A percentile compares a stretch with the other conserved stretches of the same genome.
These are phyloP conservation scores for Medicago ruthenica DNA, from an alignment of 306 rosid species.

Conservation along the genomic window DNA sequence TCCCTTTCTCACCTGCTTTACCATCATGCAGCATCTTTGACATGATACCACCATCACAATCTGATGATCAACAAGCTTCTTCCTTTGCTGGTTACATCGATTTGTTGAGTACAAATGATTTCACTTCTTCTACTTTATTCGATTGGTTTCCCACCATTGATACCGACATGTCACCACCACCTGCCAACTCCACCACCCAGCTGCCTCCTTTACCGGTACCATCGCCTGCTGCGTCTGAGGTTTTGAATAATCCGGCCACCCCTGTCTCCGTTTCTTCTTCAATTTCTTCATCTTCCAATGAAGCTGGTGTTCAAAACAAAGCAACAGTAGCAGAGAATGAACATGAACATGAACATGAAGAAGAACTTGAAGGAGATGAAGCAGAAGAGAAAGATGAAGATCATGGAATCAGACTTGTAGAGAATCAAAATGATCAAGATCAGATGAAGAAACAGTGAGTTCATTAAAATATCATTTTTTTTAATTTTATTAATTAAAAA, in stretches of 20 bases:
- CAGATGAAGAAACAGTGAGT: conserved; percentile 70
- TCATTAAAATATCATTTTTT: neutral
- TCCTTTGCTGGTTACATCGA: conserved; percentile 61
- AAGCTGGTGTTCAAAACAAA: conserved; percentile 34
- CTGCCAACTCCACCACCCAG: neutral
- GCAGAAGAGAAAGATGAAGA: neutral
- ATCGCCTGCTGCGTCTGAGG: conserved; percentile 68
- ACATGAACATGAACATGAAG: neutral
- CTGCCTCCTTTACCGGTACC: conserved; percentile 18
- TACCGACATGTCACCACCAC: neutral
- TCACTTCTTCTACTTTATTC: conserved; percentile 45
- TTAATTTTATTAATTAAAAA: neutral
- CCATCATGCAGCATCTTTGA: conserved; percentile 57
- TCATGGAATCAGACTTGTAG: conserved; percentile 16
- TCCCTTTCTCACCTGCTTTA: conserved; percentile 8
- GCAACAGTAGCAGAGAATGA: conserved; percentile 19
- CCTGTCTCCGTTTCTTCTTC: conserved; percentile 74
- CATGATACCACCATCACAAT: conserved; percentile 45
- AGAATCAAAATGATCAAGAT: conserved; percentile 33
- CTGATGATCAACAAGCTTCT: conserved; percentile 28
- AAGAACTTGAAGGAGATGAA: neutral
- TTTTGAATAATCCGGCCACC: conserved; percentile 65
- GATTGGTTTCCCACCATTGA: conserved; percentile 50
- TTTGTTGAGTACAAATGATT: conserved; percentile 45
- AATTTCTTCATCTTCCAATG: conserved; percentile 73